Base-by-base conservation (phyloP, 352 stramenopile species). In the Phytophthora syringae region DNA sequence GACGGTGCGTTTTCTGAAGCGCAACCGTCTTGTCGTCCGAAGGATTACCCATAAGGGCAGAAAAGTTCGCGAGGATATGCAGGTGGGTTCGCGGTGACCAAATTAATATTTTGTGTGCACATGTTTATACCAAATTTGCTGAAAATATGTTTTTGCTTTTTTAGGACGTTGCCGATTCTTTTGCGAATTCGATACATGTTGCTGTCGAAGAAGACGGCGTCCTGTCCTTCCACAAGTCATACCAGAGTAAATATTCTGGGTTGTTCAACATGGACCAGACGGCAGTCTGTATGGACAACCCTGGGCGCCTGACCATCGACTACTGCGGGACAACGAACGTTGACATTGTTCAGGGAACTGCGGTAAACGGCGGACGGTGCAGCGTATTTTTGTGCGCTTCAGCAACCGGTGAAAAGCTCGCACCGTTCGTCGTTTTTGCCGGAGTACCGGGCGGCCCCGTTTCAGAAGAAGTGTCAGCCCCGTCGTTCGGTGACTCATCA, bases 241-340 rank as follows among this genome's bases (percentile, higher is more conserved):
- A 53, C 16, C 15, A 39, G 5, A 18, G 3, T 16, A 43, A 44
- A 20, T 55, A 55, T 11, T 24, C 36, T 49, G 2, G 24, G 2
- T 3, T 51, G 10, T 40, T 52, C 11, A 60, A 60, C 20, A 60
- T 52, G 52, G 52, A 60, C 21, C 40, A 13, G n/a, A n/a, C n/a
- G n/a, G 52, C 18, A n/a, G 22, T 57, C 5, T 47, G 16, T 48
- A 37, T 39, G 12, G 40, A 60, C 52, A 60, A 52, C 18, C 18
- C 40, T 36, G 40, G 28, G 1, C 24, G n/a, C 1, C n/a, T 36
- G 21, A 44, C 52, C 10, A 22, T 42, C 1, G 18, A 60, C 18
- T 60, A 60, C 30, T 1, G 39, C 5, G 40, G 39, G 9, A 34
- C 27, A 45, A 10, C 12, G 4, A 60, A 52, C 24, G 28, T 48